phyloP scores from a whole-genome alignment of 352 stramenopile genomes.

The Phytophthora rubi region DNA sequence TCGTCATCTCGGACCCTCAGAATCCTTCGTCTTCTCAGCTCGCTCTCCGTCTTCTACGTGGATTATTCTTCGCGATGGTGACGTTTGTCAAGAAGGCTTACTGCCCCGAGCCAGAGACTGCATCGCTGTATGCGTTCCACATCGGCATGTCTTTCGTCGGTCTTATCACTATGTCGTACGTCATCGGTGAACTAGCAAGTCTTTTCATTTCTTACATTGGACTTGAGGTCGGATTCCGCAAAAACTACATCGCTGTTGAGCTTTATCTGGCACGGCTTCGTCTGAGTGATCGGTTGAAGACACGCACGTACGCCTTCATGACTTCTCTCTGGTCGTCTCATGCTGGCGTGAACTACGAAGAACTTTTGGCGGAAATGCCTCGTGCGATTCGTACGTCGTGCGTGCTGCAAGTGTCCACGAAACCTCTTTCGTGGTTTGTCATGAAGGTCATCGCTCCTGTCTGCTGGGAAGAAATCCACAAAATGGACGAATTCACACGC shows the following conservation, averaged over 20 bases:
- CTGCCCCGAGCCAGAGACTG: constrained; percentile 38
- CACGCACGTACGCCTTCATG: constrained; percentile 44
- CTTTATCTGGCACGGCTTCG: constrained; percentile 44
- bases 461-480: constrained; percentile 23
- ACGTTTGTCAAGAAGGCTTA: constrained; percentile 55
- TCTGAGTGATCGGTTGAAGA: constrained; percentile 38
- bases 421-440: constrained; percentile 43
- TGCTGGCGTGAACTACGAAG: constrained; percentile 52
- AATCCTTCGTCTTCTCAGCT: constrained; percentile 41
- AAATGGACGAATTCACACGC: constrained; percentile 23
- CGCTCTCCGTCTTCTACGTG: constrained; percentile 40
- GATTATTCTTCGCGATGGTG: constrained; percentile 45
- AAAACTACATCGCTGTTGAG: constrained; percentile 54
- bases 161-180: constrained; percentile 52
- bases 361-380: constrained; percentile 52
- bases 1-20: constrained; percentile 33
- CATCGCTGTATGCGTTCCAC: constrained; percentile 44
- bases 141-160: constrained; percentile 47
- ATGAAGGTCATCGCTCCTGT: constrained; percentile 42
- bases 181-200: constrained; percentile 54
- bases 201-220: constrained; percentile 62
- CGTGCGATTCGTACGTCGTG: constrained; percentile 53
- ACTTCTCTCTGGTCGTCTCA: constrained; percentile 56
- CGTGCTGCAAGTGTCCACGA: constrained; percentile 43
- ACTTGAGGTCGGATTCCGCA: constrained; percentile 61